Base-by-base conservation (phyloP, 148 eudicot genomes). In the Rhododendron griersonianum region DNA sequence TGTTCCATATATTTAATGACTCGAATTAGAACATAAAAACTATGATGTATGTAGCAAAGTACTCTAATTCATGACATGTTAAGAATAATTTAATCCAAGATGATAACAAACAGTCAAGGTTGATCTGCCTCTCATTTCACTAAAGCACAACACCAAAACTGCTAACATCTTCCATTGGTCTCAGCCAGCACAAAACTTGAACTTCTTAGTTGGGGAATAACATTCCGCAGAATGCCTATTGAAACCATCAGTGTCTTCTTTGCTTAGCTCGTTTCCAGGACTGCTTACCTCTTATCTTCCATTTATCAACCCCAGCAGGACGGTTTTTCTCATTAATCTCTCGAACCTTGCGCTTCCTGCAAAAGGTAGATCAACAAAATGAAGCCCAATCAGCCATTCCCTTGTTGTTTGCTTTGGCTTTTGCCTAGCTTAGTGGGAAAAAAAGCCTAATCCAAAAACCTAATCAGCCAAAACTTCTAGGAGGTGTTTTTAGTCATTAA, bases 271-370 rank as follows among this genome's bases (percentile, higher is more conserved):
- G 92, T 86, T 87, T 93, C 81, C 61, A 85, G 33, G 95, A 89
- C 30, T 88, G 90, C 76, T 86, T 88, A 55, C 95, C 92, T 89
- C 73, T 92, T 48, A 82, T 90, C 90, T 93, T 93, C 98, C 99
- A 95, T 83, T 96, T 96, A 41, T 91, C 94, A 39, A 92, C 94
- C 25, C 93, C 90, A 75, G 71, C 96, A 37, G 99, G 98, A 65
- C 89, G 93, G 82, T 89, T 91, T 13, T 53, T 30, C 28, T 92
- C 96, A 90, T 93, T 98, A 18, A 95, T 95, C 89, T 97, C 98
- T 50, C 90, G 91, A 83, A 95, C 98, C 91, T 94, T 95, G 74
- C 98, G 98, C 88, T 97, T 97, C 94, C 99, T 96, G 90, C 81
- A 87, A 73, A 67, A 45, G 91, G 37, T 69, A 18, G 37, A 69